Conservation (phyloP, 1,284 basidiomycete species). For the Ceratobasidium sp. region DNA sequence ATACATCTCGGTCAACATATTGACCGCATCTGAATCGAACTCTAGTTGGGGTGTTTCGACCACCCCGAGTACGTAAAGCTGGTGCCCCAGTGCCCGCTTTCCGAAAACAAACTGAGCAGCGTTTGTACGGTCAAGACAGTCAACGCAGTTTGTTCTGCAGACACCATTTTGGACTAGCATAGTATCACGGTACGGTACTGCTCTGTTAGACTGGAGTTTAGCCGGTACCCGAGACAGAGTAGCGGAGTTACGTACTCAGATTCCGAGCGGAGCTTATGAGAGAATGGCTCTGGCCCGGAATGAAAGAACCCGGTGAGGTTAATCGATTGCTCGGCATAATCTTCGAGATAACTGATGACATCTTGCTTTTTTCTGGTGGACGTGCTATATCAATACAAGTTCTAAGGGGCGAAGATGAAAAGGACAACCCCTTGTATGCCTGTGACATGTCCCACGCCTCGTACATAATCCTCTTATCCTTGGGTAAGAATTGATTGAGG, state of each 20-base stretch:
- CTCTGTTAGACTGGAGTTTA: conserved; percentile 19
- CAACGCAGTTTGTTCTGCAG: conserved; percentile 90
- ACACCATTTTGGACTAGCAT: conserved; percentile 91
- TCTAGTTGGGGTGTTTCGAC: conserved; percentile 83
- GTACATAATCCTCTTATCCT: conserved; percentile 86
- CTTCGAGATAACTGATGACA: conserved; percentile 94
- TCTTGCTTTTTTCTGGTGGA: conserved; percentile 84
- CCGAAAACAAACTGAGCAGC: conserved; percentile 98
- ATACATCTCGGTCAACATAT: conserved; percentile 99
- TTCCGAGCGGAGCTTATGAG: conserved; percentile 63
- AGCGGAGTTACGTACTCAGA: conserved; percentile 39
- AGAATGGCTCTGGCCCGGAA: conserved; percentile 77
- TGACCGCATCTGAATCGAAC: conserved; percentile 95
- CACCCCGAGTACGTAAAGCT: conserved; percentile 92
- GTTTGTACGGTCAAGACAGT: conserved; percentile 97
- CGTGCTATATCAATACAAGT: background rate
- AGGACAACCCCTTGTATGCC: conserved; percentile 80
- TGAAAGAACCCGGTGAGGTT: conserved; percentile 95
- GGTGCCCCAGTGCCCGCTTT: conserved; percentile 93
- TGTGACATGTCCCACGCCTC: conserved; percentile 96
- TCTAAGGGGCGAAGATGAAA: background rate
- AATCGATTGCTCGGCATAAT: conserved; percentile 93
- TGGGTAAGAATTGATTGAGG: conserved; percentile 93
- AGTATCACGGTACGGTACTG: conserved; percentile 63
- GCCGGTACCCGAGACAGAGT: background rate